Percentiles rank a stretch among this genome's conserved stretches.
Evolutionary conservation across 495 filamentous ascomycete genomes (phyloP).

Genomic region (Talaromyces wortmannii): DNA sequence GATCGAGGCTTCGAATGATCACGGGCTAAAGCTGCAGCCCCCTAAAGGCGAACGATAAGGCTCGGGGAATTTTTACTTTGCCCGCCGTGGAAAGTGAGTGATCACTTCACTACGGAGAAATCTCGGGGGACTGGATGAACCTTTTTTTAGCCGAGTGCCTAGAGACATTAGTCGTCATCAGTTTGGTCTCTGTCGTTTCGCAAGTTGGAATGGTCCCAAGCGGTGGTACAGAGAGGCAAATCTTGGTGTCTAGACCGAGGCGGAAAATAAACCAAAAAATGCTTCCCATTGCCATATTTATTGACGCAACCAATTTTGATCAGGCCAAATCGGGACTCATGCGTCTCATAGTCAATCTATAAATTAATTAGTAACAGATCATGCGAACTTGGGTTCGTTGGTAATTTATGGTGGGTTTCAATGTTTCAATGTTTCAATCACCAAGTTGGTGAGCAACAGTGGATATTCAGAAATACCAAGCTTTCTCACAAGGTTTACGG

Average conservation of each 20-base stretch:
- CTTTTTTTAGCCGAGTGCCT: no score
- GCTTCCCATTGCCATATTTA: not conserved
- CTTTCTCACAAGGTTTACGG: no score
- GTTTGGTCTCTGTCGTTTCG: not conserved
- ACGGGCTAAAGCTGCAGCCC: not conserved
- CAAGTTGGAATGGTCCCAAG: not conserved
- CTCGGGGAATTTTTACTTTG: not conserved
- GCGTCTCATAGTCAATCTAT: not conserved
- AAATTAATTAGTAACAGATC: not conserved
- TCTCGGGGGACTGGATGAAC: no score
- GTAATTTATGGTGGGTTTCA: not conserved
- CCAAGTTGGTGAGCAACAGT: not conserved
- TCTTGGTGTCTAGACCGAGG: not conserved
- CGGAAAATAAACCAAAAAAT: not conserved
- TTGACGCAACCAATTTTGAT: not conserved
- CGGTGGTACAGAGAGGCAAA: not conserved
- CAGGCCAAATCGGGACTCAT: not conserved
- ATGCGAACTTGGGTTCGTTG: not conserved
- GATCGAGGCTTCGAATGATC: not conserved
- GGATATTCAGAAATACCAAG: not conserved
- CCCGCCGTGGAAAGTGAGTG: not conserved
- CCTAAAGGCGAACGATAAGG: not conserved
- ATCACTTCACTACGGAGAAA: not conserved
- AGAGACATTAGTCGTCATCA: not conserved
- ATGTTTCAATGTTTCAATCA: not conserved